These are phyloP conservation scores for Ogataea sp. DNA, from an alignment of 805 yeast species.

Conservation along the genomic window DNA sequence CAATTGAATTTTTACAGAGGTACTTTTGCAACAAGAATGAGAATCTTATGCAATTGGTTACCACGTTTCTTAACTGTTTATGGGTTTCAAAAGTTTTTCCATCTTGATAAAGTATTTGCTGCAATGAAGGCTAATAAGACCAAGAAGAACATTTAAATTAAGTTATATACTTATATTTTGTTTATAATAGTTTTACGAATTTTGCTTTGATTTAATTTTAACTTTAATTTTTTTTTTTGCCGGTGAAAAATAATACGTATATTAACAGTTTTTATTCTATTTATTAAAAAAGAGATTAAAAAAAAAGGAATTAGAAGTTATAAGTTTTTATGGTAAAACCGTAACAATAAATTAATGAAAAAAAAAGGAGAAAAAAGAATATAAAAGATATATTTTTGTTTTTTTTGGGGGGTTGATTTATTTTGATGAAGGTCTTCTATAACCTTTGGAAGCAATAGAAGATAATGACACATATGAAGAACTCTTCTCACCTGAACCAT, in stretches of 20 bases:
- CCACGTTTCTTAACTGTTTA: slow-evolving; percentile 43
- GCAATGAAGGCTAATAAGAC: too few relatives aligned
- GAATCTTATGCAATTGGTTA: slow-evolving; percentile 25
- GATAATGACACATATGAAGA: slow-evolving; percentile 7
- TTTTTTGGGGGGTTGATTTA: not conserved
- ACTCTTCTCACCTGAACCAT: not conserved
- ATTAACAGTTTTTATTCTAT: too few relatives aligned
- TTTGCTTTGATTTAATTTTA: too few relatives aligned
- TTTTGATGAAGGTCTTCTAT: not conserved
- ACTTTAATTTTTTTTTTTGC: too few relatives aligned
- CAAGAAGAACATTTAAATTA: too few relatives aligned
- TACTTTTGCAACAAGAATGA: slow-evolving; percentile 25
- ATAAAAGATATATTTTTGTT: not conserved
- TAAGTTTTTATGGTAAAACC: too few relatives aligned
- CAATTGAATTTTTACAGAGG: slow-evolving; percentile 59
- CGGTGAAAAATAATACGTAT: too few relatives aligned
- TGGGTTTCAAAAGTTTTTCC: slow-evolving; percentile 25
- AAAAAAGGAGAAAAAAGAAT: not conserved
- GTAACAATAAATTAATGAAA: too few relatives aligned
- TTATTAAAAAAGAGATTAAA: too few relatives aligned
- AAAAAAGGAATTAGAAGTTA: too few relatives aligned
- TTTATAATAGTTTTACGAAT: too few relatives aligned
- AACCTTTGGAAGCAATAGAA: slow-evolving; percentile 5
- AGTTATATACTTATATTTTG: too few relatives aligned
- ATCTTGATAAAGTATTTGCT: not conserved